A percentile compares a stretch with the other conserved stretches of the same genome.
Evolutionary conservation across 257 asterid species (phyloP).

Genomic region (Ajuga chamaepitys): DNA sequence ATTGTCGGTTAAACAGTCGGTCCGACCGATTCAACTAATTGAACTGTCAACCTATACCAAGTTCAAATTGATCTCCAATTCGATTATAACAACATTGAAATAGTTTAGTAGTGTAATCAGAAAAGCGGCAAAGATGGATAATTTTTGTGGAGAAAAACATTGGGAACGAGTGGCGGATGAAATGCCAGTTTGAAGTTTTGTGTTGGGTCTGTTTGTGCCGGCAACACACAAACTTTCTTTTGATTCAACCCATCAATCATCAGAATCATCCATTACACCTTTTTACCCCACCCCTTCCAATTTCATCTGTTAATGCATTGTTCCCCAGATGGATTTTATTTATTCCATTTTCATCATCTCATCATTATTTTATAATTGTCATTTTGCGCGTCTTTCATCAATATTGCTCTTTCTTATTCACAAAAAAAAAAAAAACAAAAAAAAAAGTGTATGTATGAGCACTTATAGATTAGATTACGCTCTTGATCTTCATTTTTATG

Average conservation of each 20-base stretch:
- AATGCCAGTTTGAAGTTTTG: slow-evolving; percentile 32
- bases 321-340: slow-evolving; percentile 28
- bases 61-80: too few relatives aligned
- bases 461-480: too few relatives aligned
- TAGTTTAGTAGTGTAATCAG: too few relatives aligned
- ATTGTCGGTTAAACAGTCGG: too few relatives aligned
- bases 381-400: background rate
- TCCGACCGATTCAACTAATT: too few relatives aligned
- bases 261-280: slow-evolving; percentile 1
- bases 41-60: too few relatives aligned
- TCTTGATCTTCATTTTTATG: too few relatives aligned
- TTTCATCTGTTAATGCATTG: slow-evolving; percentile 22
- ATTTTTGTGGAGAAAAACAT: slow-evolving; percentile 4
- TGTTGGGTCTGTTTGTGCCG: slow-evolving; percentile 24
- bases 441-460: too few relatives aligned
- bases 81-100: too few relatives aligned
- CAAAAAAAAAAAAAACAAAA: too few relatives aligned
- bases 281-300: background rate
- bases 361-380: background rate
- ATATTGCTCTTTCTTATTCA: background rate
- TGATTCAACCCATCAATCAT: slow-evolving; percentile 24
- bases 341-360: slow-evolving; percentile 11
- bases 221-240: slow-evolving; percentile 15
- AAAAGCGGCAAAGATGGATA: too few relatives aligned
- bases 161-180: slow-evolving; percentile 23